Evolutionary conservation across 2,329 filamentous ascomycete species (phyloP).

Genomic region (Phialophora chinensis): DNA sequence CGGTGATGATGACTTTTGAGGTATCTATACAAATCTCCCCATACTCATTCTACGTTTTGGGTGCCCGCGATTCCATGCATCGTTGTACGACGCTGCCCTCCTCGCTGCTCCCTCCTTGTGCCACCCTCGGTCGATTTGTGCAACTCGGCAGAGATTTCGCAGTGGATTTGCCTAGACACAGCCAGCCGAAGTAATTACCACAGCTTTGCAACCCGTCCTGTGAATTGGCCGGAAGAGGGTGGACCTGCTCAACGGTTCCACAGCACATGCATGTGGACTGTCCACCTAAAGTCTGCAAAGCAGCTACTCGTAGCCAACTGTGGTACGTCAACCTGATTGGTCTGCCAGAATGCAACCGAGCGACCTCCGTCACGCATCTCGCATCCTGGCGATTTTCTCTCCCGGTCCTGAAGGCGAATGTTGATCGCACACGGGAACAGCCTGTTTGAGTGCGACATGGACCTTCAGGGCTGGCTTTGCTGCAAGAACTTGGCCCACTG

Average conservation of each 20-base stretch:
- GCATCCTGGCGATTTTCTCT: neutral
- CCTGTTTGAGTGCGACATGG: neutral
- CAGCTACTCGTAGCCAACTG: neutral
- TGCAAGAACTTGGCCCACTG: neutral
- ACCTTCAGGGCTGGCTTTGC: neutral
- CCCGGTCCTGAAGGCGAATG: neutral
- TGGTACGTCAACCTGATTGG: neutral
- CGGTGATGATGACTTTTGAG: neutral
- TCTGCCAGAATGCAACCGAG: neutral
- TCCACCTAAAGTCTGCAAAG: neutral
- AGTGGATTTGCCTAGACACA: constrained; percentile 5
- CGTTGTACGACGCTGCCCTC: neutral
- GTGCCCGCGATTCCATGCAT: constrained; percentile 3
- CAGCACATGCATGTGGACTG: constrained; percentile 1
- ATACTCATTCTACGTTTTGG: constrained; percentile 10
- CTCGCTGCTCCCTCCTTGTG: neutral
- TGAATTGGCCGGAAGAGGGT: constrained; percentile 1
- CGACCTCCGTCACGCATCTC: neutral
- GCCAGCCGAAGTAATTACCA: constrained; percentile 6
- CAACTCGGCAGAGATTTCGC: constrained; percentile 4
- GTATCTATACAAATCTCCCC: constrained; percentile 20
- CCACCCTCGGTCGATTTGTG: neutral
- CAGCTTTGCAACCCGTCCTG: constrained; percentile 1
- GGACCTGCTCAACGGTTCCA: constrained; percentile 12
- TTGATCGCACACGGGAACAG: neutral